Base-by-base conservation (phyloP, 176 grass and related monocot species). In the Tillandsia fasciculata region DNA sequence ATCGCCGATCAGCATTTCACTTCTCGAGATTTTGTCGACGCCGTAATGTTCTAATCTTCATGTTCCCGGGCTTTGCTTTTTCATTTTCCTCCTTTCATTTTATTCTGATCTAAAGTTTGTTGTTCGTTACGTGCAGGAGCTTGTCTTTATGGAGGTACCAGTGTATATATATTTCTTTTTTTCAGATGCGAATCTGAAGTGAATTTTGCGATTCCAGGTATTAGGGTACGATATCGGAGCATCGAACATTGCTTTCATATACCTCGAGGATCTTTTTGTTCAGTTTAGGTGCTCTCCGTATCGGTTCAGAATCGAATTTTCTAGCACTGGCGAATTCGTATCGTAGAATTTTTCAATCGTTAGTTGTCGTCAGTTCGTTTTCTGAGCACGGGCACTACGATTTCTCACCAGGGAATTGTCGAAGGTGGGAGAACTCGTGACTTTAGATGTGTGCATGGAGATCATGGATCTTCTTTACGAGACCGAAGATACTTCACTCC, bases 391-490 rank as follows among this genome's bases (percentile, higher is more conserved):
- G 67, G 20, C 15, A 66, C 10, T 56, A 51, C 26, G 12, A 24
- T 84, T 77, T 24, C 9, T 42, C 69, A 15, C 17, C 79, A 96
- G 86, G 53, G 81, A 83, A 81, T 74, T 96, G 74, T 96, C 88
- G 64, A 96, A 87, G 69, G 17, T 92, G 50, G 93, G 88, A 52
- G 89, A 87, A 47, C 79, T 71, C 63, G 49, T 96, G 48, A 77
- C 79, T 52, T 64, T 92, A 70, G 81, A 87, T 70, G 81, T 86
- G 52, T 92, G 93, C 78, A 92, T 90, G 81, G 93, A 96, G 33
- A 83, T 92, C 66, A 73, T 96, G 81, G 93, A 96, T 89, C 22
- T 96, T 79, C 81, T 96, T 63, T 92, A 89, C 72, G 93, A 89
- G 77, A 76, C 84, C 12, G 88, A 96, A 82, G 81, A 79, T 11